A percentile compares a stretch with the other conserved stretches of the same genome.
Conservation (phyloP, 768 basidiomycete genomes). For the Gloeostereum incarnatum region DNA sequence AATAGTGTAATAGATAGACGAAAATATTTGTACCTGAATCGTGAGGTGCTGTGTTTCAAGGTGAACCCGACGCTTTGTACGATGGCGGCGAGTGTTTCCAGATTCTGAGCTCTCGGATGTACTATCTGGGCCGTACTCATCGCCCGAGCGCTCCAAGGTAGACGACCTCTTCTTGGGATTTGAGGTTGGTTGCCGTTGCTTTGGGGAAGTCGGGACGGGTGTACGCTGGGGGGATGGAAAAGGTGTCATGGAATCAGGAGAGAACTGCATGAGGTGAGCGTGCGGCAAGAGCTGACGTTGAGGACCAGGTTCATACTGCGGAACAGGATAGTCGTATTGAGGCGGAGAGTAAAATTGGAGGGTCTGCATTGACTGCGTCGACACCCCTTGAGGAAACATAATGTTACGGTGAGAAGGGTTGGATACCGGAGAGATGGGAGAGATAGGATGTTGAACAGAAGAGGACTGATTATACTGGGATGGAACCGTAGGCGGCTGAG, state of each 20-base stretch:
- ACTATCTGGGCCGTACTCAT: conserved; percentile 23
- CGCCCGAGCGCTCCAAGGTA: conserved; percentile 21
- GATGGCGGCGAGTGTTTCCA: conserved; percentile 18
- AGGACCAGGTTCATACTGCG: background rate
- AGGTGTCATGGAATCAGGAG: conserved; percentile 18
- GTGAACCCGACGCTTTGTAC: conserved; percentile 40
- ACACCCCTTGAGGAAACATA: conserved; percentile 28
- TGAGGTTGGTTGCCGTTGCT: conserved; percentile 5
- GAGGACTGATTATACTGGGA: conserved; percentile 22
- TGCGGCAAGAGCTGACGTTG: conserved; percentile 11
- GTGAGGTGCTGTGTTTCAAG: conserved; percentile 61
- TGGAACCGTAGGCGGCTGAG: conserved; percentile 11
- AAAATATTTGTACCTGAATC: conserved; percentile 41
- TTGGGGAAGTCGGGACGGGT: conserved; percentile 6
- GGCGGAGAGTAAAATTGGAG: conserved; percentile 12
- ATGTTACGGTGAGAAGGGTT: conserved; percentile 20
- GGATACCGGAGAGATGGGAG: conserved; percentile 29
- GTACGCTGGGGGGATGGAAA: conserved; percentile 21
- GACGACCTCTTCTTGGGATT: conserved; percentile 19
- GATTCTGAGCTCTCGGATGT: conserved; percentile 27
- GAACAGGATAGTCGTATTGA: conserved; percentile 7
- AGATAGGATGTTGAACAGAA: conserved; percentile 16
- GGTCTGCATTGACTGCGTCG: conserved; percentile 15
- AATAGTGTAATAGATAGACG: background rate
- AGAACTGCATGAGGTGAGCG: conserved; percentile 9